Percentiles rank a stretch among this genome's conserved stretches.
Evolutionary conservation across 805 yeast genomes (phyloP).

Genomic region (Metschnikowia proteae): DNA sequence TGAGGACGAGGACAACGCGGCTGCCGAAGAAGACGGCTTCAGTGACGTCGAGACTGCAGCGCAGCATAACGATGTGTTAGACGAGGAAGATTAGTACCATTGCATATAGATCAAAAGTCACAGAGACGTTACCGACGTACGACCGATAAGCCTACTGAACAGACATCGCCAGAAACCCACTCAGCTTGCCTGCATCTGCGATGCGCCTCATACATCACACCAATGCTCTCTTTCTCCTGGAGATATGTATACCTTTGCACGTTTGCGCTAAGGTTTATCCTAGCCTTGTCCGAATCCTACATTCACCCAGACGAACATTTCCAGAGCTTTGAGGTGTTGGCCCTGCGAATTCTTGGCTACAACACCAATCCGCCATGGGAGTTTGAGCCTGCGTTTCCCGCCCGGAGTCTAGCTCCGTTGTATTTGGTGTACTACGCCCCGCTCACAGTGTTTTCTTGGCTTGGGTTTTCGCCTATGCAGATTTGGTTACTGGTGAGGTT

Average conservation of each 20-base stretch:
- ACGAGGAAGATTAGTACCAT: conserved; percentile 8
- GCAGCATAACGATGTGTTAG: conserved; percentile 15
- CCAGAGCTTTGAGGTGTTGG: conserved; percentile 78
- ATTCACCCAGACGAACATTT: conserved; percentile 98
- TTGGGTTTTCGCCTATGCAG: conserved; percentile 44
- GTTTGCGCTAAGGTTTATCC: conserved; percentile 47
- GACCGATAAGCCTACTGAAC: no score
- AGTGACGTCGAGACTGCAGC: conserved; percentile 19
- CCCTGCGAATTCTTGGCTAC: conserved; percentile 44
- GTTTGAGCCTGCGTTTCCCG: conserved; percentile 51
- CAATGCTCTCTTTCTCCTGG: conserved; percentile 32
- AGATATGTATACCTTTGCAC: conserved; percentile 43
- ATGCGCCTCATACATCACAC: not conserved
- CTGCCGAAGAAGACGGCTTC: conserved; percentile 17
- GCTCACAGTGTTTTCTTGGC: conserved; percentile 30
- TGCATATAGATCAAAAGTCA: conserved; percentile 1
- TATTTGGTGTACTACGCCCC: conserved; percentile 69
- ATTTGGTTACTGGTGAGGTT: conserved; percentile 54
- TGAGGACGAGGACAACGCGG: conserved; percentile 6
- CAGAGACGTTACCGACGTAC: not conserved
- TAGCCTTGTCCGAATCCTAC: conserved; percentile 72
- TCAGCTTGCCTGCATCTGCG: conserved; percentile 1
- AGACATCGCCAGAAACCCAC: no score
- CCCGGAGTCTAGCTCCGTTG: conserved; percentile 70
- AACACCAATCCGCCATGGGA: conserved; percentile 75